phyloP scores from a whole-genome alignment of 1,284 basidiomycete species.

The Cutaneotrichosporon sp. region DNA sequence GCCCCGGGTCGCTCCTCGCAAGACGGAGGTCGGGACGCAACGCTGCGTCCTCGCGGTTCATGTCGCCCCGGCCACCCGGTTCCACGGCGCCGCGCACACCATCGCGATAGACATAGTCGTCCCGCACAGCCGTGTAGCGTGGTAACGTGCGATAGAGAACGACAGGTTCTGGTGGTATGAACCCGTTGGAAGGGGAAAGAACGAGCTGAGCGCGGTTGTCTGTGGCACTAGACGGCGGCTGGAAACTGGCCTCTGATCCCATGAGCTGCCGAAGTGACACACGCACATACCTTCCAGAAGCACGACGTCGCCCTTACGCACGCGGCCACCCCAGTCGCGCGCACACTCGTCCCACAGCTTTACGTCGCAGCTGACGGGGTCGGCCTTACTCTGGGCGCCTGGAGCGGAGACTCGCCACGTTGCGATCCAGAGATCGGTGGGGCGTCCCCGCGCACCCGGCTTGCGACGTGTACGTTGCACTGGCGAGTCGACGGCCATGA shows the following conservation, averaged over 20 bases:
- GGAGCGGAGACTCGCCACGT: slow-evolving; percentile 34
- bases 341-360: slow-evolving; percentile 37
- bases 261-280: too few relatives aligned
- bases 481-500: slow-evolving; percentile 25
- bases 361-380: slow-evolving; percentile 26
- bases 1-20: slow-evolving; percentile 34
- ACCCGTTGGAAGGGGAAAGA: slow-evolving; percentile 16
- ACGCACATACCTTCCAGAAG: slow-evolving; percentile 37
- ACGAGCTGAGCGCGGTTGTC: slow-evolving; percentile 28
- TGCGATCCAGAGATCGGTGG: slow-evolving; percentile 30
- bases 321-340: slow-evolving; percentile 26
- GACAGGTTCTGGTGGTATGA: slow-evolving; percentile 13
- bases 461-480: slow-evolving; percentile 18
- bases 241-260: slow-evolving; percentile 28
- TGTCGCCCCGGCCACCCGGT: background rate
- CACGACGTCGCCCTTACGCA: slow-evolving; percentile 38
- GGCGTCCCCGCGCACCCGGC: slow-evolving; percentile 16
- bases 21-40: slow-evolving; percentile 37
- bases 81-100: background rate
- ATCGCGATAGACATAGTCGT: slow-evolving; percentile 26
- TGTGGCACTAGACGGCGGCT: slow-evolving; percentile 6
- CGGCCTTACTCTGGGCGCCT: background rate
- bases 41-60: slow-evolving; percentile 8
- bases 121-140: slow-evolving; percentile 15
- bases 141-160: slow-evolving; percentile 41